Evolutionary conservation across 352 stramenopile genomes (phyloP), one percentile per base, ranked within the genome.

Genomic region (Phytophthora ohioensis): DNA sequence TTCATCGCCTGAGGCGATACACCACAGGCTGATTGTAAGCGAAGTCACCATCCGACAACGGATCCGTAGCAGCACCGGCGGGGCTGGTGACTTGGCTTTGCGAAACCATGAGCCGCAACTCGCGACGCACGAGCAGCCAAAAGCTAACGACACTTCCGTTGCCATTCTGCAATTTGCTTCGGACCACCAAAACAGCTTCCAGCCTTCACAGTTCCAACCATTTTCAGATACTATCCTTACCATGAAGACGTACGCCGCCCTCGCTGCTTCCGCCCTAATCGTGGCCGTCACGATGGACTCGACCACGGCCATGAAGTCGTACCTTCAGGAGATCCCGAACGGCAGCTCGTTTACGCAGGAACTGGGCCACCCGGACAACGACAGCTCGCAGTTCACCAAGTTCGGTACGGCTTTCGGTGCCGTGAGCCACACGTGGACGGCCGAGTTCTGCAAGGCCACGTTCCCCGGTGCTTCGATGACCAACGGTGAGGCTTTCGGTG

Each of bases 401-500:
- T 84, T 85, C 46, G 78, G 53, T 36, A 74, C 55, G n/a, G 67
- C 71, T 52, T 85, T 83, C 54, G 49, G 36, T 32, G 68, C 70
- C 6, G 67, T 39, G 9, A n/a, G 30, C 10, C 53, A 71, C 49
- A 73, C 61, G 39, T 85, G 78, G 78, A 54, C 49, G n/a, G 12
- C 36, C 1, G 53, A 52, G 5, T 73, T 79, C 53, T 79, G 71
- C 43, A 61, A 67, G 30, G 57, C 56, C 3, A 66, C 42, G 42
- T 79, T 79, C 64, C 65, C 65, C 31, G 71, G 71, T n/a, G 15
- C 65, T 3, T 57, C 46, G 10, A 75, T 81, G 62, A 82, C 72
- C 21, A 75, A 76, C 67, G 80, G 80, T 43, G 75, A 65, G 17
- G 80, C 76, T 43, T 82, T 88, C 68, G 80, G 80, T 6, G 80